These are phyloP conservation scores for Annulohypoxylon stygium DNA, from an alignment of 495 filamentous ascomycete genomes.

Conservation along the genomic window DNA sequence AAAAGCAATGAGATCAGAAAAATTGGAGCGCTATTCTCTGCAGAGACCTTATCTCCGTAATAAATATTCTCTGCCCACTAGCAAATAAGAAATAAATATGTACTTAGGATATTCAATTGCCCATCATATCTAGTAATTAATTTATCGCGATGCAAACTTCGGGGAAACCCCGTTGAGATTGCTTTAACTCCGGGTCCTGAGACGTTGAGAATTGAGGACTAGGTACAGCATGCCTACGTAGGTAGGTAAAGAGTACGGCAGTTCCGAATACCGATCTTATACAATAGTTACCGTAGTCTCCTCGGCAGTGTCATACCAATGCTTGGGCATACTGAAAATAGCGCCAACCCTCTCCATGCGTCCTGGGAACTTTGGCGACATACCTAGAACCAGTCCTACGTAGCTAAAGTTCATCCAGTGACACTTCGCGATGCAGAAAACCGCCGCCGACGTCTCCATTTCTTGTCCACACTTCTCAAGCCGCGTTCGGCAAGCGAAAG, in stretches of 20 bases:
- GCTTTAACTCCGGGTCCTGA: too few relatives aligned
- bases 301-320: conserved; percentile 1
- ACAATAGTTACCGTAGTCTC: conserved; percentile 31
- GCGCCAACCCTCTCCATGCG: conserved; percentile 34
- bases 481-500: conserved; percentile 29
- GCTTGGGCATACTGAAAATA: neutral
- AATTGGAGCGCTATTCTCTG: neutral
- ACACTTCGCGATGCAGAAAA: conserved; percentile 32
- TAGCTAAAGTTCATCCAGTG: conserved; percentile 34
- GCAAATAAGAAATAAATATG: too few relatives aligned
- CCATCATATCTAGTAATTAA: too few relatives aligned
- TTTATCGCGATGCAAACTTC: too few relatives aligned
- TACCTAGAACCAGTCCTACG: conserved; percentile 30
- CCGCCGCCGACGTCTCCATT: conserved; percentile 29
- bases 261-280: neutral
- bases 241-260: too few relatives aligned
- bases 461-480: conserved; percentile 21
- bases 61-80: neutral
- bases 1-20: neutral
- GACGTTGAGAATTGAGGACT: too few relatives aligned
- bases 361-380: conserved; percentile 26
- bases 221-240: too few relatives aligned
- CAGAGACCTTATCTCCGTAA: neutral
- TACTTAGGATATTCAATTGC: too few relatives aligned
- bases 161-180: too few relatives aligned